phyloP scores from a whole-genome alignment of 768 basidiomycete species.

The Suillus ampliporus region DNA sequence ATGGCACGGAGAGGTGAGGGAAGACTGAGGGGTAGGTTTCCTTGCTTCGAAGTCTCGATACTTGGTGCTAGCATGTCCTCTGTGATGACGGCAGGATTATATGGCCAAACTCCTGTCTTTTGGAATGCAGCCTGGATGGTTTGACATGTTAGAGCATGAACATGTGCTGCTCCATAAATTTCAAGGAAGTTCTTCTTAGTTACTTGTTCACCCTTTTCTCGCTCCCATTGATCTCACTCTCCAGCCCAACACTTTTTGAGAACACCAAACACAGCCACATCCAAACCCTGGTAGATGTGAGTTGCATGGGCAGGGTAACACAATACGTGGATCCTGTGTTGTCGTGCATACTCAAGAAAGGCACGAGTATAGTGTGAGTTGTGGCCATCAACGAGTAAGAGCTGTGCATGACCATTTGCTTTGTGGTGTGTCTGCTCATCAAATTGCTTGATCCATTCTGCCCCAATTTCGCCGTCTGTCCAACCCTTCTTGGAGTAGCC shows the following conservation, averaged over 20 bases:
- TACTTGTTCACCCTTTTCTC: constrained; percentile 26
- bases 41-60: constrained; percentile 10
- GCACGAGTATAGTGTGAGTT: constrained; percentile 43
- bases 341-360: constrained; percentile 44
- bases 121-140: constrained; percentile 44
- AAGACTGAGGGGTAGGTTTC: constrained; percentile 16
- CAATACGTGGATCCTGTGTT: constrained; percentile 44
- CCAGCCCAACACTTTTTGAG: constrained; percentile 37
- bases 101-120: constrained; percentile 47
- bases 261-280: constrained; percentile 40
- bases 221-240: constrained; percentile 33
- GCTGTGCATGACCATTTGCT: constrained; percentile 30
- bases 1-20: constrained; percentile 10
- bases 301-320: constrained; percentile 52
- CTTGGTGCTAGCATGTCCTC: constrained; percentile 37
- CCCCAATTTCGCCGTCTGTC: constrained; percentile 43
- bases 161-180: constrained; percentile 41
- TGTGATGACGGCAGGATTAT: constrained; percentile 40
- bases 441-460: constrained; percentile 46
- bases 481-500: constrained; percentile 43
- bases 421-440: constrained; percentile 44
- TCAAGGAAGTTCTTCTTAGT: constrained; percentile 45
- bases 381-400: constrained; percentile 56
- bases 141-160: constrained; percentile 32
- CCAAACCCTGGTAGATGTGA: constrained; percentile 49